Evolutionary conservation across 169 alveolate species (phyloP).

Genomic region (Cryptosporidium ryanae): DNA sequence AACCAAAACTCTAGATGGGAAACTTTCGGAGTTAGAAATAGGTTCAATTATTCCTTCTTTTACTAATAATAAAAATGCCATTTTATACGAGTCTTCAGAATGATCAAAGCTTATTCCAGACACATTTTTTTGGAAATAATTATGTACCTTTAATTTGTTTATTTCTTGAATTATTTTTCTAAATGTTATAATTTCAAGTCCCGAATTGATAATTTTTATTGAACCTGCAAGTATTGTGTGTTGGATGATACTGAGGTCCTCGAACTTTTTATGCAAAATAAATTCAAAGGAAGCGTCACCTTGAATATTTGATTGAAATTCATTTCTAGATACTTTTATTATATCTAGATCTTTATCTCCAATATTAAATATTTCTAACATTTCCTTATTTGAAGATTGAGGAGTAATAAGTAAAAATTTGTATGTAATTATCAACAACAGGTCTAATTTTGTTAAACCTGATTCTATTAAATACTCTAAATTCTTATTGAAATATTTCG

Average conservation of each 20-base stretch:
- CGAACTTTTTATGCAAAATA: constrained; percentile 20
- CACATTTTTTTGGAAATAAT: not conserved
- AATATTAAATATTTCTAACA: constrained; percentile 15
- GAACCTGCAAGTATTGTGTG: constrained; percentile 42
- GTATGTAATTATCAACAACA: constrained; percentile 5
- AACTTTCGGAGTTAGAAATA: not conserved
- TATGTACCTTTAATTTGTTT: constrained; percentile 7
- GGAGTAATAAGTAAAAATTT: constrained; percentile 47
- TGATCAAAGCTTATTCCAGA: constrained; percentile 47
- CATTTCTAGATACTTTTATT: not conserved
- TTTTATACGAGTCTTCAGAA: constrained; percentile 53
- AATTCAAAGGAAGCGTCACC: not conserved
- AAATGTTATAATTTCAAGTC: constrained; percentile 30
- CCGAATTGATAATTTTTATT: constrained; percentile 29
- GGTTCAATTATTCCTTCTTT: constrained; percentile 66
- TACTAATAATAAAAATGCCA: constrained; percentile 36
- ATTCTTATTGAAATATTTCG: not conserved
- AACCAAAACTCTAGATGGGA: not conserved
- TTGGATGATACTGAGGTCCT: constrained; percentile 30
- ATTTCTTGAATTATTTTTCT: constrained; percentile 35
- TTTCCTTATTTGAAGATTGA: constrained; percentile 1
- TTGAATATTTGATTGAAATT: constrained; percentile 12
- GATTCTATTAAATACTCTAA: constrained; percentile 42
- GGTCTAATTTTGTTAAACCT: constrained; percentile 20
- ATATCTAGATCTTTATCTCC: not conserved